These are phyloP conservation scores for Cladophialophora carrionii DNA, from an alignment of 2,329 filamentous ascomycete species.

Conservation along the genomic window DNA sequence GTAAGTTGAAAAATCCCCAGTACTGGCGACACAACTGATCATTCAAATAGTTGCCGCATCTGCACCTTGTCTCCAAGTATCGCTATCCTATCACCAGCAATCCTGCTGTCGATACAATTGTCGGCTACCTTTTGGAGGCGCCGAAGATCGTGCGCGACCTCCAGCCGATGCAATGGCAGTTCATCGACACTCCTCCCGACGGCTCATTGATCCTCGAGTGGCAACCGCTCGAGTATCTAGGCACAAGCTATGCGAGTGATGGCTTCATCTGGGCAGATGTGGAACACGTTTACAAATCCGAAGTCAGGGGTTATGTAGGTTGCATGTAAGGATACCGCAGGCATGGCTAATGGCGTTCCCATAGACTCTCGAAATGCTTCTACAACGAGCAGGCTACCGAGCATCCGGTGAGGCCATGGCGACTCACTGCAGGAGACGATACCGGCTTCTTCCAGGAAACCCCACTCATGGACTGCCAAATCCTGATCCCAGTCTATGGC, in stretches of 20 bases:
- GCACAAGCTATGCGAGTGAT: slow-evolving; percentile 80
- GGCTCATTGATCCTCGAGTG: slow-evolving; percentile 83
- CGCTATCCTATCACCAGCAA: slow-evolving; percentile 74
- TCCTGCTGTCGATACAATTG: slow-evolving; percentile 74
- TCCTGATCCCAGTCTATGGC: slow-evolving; percentile 81
- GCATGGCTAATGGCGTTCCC: background rate
- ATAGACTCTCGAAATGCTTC: slow-evolving; percentile 85
- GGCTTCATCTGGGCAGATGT: slow-evolving; percentile 88
- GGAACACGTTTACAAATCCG: slow-evolving; percentile 76
- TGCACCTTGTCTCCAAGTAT: slow-evolving; percentile 84
- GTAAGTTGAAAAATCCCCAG: slow-evolving; percentile 40
- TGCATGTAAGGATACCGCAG: slow-evolving; percentile 50
- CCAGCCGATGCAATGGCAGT: slow-evolving; percentile 90
- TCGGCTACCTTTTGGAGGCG: slow-evolving; percentile 80
- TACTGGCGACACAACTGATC: slow-evolving; percentile 14
- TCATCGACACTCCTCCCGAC: slow-evolving; percentile 78
- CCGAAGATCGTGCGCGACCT: slow-evolving; percentile 82
- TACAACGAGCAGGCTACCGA: slow-evolving; percentile 79
- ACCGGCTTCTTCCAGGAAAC: slow-evolving; percentile 76
- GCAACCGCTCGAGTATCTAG: slow-evolving; percentile 75
- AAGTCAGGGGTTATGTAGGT: slow-evolving; percentile 69
- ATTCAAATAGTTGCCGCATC: slow-evolving; percentile 71
- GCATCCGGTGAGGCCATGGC: slow-evolving; percentile 72
- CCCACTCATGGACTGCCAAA: slow-evolving; percentile 70
- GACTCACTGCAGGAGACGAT: slow-evolving; percentile 78